Percentiles rank a stretch among this genome's conserved stretches.
Evolutionary conservation across 2,329 filamentous ascomycete genomes (phyloP).

Genomic region (Mycosphaerella sp.): DNA sequence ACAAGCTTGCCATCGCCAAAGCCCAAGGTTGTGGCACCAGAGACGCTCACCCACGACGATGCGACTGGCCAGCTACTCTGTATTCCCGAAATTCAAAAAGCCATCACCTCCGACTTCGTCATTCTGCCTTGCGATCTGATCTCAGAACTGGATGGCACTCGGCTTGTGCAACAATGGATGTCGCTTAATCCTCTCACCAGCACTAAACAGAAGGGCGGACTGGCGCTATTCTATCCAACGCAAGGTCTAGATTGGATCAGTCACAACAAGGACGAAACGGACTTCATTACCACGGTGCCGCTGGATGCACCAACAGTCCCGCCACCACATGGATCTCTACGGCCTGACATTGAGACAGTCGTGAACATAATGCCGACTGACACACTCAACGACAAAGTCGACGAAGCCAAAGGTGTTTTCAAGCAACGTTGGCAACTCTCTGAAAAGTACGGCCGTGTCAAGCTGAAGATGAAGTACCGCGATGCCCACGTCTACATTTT

Average conservation of each 20-base stretch:
- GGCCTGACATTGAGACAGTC: conserved; percentile 65
- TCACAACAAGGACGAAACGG: conserved; percentile 85
- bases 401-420: conserved; percentile 65
- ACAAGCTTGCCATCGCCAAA: conserved; percentile 66
- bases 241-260: conserved; percentile 59
- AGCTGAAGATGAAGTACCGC: conserved; percentile 75
- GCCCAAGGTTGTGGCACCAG: conserved; percentile 70
- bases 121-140: conserved; percentile 90
- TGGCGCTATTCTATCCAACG: conserved; percentile 89
- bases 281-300: conserved; percentile 77
- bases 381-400: conserved; percentile 75
- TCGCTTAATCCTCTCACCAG: conserved; percentile 51
- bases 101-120: conserved; percentile 78
- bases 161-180: conserved; percentile 88
- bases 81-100: conserved; percentile 70
- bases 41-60: conserved; percentile 70
- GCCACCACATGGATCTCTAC: conserved; percentile 58
- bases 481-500: conserved; percentile 95
- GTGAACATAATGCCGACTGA: conserved; percentile 86
- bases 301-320: conserved; percentile 54
- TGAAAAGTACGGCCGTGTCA: conserved; percentile 64
- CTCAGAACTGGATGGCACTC: conserved; percentile 78
- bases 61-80: conserved; percentile 86
- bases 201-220: conserved; percentile 63
- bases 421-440: conserved; percentile 67